A percentile compares a stretch with the other conserved stretches of the same genome.
phyloP scores from a whole-genome alignment of 495 filamentous ascomycete species.

The Mytilinidion resinicola region DNA sequence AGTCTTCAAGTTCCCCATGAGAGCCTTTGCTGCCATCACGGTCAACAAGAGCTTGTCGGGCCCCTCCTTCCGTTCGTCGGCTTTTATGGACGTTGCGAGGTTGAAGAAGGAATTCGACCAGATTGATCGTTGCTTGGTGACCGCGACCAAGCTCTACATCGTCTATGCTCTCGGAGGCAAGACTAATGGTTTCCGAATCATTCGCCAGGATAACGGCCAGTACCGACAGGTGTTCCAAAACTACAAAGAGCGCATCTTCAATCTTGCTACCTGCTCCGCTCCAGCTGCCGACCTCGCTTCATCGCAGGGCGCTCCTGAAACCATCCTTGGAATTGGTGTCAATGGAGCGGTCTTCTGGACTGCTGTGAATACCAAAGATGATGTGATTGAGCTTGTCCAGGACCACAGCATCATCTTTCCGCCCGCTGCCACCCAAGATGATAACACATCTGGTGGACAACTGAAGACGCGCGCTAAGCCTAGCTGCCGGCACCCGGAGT shows the following conservation, averaged over 20 bases:
- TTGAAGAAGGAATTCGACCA: conserved; percentile 98
- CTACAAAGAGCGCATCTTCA: conserved; percentile 86
- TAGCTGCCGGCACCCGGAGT: conserved; percentile 79
- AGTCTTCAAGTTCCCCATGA: conserved; percentile 93
- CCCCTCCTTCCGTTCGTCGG: conserved; percentile 53
- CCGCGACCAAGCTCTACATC: conserved; percentile 86
- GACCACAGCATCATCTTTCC: conserved; percentile 76
- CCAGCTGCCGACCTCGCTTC: conserved; percentile 39
- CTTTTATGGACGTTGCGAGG: conserved; percentile 79
- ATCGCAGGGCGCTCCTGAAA: conserved; percentile 45
- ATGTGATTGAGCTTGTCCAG: conserved; percentile 52
- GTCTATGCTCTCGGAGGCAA: conserved; percentile 89
- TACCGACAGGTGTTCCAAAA: conserved; percentile 84
- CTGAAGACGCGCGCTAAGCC: conserved; percentile 91
- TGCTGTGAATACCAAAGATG: conserved; percentile 38
- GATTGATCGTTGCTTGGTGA: conserved; percentile 83
- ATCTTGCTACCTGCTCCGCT: conserved; percentile 68
- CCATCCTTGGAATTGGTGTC: conserved; percentile 84
- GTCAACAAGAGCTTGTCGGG: conserved; percentile 37
- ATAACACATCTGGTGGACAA: conserved; percentile 77
- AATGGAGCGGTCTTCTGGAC: conserved; percentile 94
- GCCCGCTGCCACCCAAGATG: conserved; percentile 65
- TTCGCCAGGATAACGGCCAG: conserved; percentile 86
- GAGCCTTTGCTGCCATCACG: conserved; percentile 84
- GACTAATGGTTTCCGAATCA: conserved; percentile 82